Conservation (phyloP, 2,329 filamentous ascomycete species). For the Coniella lustricola region DNA sequence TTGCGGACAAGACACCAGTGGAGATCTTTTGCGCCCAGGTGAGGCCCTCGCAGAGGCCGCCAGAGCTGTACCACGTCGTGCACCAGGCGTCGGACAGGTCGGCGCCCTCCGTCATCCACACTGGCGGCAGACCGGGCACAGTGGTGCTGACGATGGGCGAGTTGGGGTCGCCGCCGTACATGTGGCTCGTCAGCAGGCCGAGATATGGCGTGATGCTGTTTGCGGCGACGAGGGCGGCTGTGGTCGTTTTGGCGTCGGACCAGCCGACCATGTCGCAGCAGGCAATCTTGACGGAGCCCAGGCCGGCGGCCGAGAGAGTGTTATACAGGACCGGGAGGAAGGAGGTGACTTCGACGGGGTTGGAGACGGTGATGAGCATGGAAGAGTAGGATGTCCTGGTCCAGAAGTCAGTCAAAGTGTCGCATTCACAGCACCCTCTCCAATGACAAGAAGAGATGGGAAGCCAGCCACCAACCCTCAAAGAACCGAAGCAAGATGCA, state of each 20-base stretch:
- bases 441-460: too few species aligned
- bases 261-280: constrained; percentile 35
- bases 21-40: constrained; percentile 41
- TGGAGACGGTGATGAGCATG: constrained; percentile 66
- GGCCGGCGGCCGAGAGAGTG: constrained; percentile 27
- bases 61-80: constrained; percentile 34
- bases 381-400: constrained; percentile 32
- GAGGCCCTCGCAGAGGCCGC: constrained; percentile 36
- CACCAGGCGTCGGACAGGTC: constrained; percentile 34
- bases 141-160: constrained; percentile 32
- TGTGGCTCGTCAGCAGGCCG: constrained; percentile 32
- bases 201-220: constrained; percentile 20
- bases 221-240: constrained; percentile 3
- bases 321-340: constrained; percentile 43
- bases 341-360: constrained; percentile 64
- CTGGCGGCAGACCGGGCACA: constrained; percentile 22
- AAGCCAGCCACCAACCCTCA: too few species aligned
- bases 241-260: constrained; percentile 22
- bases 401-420: neutral
- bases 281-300: constrained; percentile 27
- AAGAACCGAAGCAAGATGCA: neutral
- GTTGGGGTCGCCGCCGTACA: constrained; percentile 33
- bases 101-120: constrained; percentile 41
- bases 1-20: constrained; percentile 34
- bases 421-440: neutral